phyloP scores from a whole-genome alignment of 768 basidiomycete genomes.

The Podaxis sp. region DNA sequence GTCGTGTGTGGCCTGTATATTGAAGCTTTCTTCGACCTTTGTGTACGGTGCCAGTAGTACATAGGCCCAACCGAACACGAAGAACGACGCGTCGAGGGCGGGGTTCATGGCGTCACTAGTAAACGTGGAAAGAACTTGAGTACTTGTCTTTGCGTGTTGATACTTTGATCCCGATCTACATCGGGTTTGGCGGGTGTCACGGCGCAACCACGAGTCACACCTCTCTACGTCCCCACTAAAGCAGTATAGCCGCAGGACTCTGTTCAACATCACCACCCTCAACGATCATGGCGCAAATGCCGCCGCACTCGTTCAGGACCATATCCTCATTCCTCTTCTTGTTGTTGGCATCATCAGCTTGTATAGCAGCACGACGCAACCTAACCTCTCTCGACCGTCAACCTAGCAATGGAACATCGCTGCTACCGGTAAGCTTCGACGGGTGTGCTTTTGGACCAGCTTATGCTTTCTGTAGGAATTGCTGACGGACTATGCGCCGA shows the following conservation, averaged over 20 bases:
- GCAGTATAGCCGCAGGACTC: no score
- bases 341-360: neutral
- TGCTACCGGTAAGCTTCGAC: constrained; percentile 8
- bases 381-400: neutral
- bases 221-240: neutral
- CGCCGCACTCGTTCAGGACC: neutral
- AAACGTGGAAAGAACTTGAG: neutral
- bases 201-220: neutral
- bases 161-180: neutral
- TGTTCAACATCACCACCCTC: neutral
- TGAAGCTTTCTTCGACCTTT: constrained; percentile 98
- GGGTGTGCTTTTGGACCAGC: neutral
- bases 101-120: constrained; percentile 21
- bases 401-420: constrained; percentile 5
- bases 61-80: constrained; percentile 57
- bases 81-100: constrained; percentile 49
- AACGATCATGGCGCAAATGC: constrained; percentile 2
- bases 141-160: neutral
- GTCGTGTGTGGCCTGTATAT: constrained; percentile 89
- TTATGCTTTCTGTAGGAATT: constrained; percentile 5
- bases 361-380: neutral
- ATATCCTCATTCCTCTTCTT: constrained; percentile 1
- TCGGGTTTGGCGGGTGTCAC: neutral
- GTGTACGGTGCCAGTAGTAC: constrained; percentile 83
- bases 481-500: neutral